Conservation (phyloP, 176 grass and related monocot genomes). For the Oryza australiensis region DNA sequence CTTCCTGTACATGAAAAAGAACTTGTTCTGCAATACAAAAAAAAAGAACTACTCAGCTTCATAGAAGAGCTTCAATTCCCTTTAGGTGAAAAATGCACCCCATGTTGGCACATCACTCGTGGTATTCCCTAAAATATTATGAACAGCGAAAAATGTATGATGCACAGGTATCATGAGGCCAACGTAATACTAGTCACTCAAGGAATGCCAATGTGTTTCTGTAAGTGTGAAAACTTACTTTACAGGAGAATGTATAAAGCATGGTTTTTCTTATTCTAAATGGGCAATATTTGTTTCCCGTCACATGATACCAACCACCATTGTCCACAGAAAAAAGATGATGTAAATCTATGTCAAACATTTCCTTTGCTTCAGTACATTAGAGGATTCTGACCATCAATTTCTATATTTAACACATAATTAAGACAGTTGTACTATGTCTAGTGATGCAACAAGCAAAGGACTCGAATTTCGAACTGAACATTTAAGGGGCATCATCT, state of each 20-base stretch:
- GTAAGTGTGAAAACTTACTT: background rate
- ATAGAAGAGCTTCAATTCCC: background rate
- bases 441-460: background rate
- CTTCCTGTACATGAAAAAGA: conserved; percentile 69
- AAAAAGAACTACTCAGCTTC: conserved; percentile 28
- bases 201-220: background rate
- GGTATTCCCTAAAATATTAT: background rate
- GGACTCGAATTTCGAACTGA: background rate
- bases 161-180: background rate
- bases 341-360: background rate
- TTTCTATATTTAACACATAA: background rate
- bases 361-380: background rate
- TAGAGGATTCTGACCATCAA: background rate
- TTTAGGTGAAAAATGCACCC: background rate
- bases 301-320: background rate
- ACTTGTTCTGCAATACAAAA: conserved; percentile 70
- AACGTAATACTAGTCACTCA: background rate
- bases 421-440: background rate
- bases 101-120: background rate
- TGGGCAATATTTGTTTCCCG: background rate
- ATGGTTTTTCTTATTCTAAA: background rate
- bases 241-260: background rate
- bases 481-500: background rate
- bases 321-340: background rate
- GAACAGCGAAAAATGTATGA: background rate